Percentiles rank a stretch among this genome's conserved stretches.
Conservation (phyloP, 768 basidiomycete species). For the Tricholoma furcatifolium region DNA sequence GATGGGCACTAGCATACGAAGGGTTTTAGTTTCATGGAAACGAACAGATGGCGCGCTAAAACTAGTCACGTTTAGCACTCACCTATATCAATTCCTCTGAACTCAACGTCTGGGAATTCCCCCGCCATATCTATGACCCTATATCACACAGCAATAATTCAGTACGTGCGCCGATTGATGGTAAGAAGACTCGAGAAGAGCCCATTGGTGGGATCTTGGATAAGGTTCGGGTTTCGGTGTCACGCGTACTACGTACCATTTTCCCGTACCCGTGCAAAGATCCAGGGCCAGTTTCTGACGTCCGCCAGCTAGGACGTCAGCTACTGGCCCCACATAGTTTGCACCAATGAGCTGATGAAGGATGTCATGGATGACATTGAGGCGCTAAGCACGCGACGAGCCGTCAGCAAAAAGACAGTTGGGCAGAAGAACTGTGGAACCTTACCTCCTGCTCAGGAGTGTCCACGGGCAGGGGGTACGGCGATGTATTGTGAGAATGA, state of each 20-base stretch:
- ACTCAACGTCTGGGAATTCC: constrained; percentile 60
- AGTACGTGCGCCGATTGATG: constrained; percentile 2
- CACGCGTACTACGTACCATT: constrained; percentile 48
- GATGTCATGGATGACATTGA: constrained; percentile 47
- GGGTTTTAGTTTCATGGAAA: constrained; percentile 7
- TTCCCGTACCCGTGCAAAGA: constrained; percentile 74
- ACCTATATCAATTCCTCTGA: constrained; percentile 80
- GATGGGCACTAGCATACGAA: constrained; percentile 56
- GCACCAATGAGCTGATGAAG: constrained; percentile 51
- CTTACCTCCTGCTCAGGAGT: constrained; percentile 65
- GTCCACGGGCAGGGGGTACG: constrained; percentile 76
- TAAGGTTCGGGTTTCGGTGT: constrained; percentile 15
- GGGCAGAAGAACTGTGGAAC: constrained; percentile 7
- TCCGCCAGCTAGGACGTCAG: constrained; percentile 43
- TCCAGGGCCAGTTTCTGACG: constrained; percentile 61
- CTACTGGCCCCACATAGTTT: constrained; percentile 61
- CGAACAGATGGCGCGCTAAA: constrained; percentile 10
- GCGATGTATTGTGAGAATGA: constrained; percentile 59
- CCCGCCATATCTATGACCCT: constrained; percentile 78
- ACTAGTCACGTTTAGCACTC: constrained; percentile 20
- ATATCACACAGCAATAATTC: constrained; percentile 8
- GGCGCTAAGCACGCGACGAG: constrained; percentile 39
- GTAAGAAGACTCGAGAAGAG: constrained; percentile 1
- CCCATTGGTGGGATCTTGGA: constrained; percentile 13
- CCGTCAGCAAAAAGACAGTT: not conserved